Evolutionary conservation across 345 rosid genomes (phyloP).

Genomic region (Lumnitzera racemosa): DNA sequence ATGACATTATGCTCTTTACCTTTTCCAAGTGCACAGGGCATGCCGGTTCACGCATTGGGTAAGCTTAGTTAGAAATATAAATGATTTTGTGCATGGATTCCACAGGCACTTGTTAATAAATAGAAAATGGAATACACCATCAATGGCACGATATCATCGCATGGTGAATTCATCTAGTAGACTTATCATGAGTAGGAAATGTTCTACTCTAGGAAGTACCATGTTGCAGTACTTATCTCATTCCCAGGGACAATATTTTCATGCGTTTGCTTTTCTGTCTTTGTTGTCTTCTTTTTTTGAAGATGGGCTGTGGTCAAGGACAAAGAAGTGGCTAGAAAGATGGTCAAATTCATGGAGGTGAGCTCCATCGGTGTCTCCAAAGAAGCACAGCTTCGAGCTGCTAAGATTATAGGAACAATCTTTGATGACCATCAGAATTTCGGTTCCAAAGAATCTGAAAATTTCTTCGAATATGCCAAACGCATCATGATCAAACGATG

Average conservation of each 20-base stretch:
- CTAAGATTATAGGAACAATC: slow-evolving; percentile 49
- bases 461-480: slow-evolving; percentile 48
- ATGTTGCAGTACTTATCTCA: background rate
- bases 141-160: too few species aligned
- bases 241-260: too few species aligned
- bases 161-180: too few species aligned
- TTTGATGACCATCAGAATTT: slow-evolving; percentile 23
- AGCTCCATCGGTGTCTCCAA: slow-evolving; percentile 74
- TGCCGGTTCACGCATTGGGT: slow-evolving; percentile 96
- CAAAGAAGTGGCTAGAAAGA: slow-evolving; percentile 52
- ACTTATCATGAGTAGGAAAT: too few species aligned
- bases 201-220: too few species aligned
- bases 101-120: too few species aligned
- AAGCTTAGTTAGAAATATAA: slow-evolving; percentile 4
- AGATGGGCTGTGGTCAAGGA: slow-evolving; percentile 88
- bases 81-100: too few species aligned
- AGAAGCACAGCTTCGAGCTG: slow-evolving; percentile 80
- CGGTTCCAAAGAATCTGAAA: slow-evolving; percentile 18
- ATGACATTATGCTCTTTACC: slow-evolving; percentile 82
- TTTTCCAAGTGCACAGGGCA: slow-evolving; percentile 90
- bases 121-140: too few species aligned
- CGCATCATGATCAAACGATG: slow-evolving; percentile 52
- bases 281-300: slow-evolving; percentile 6
- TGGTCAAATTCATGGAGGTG: slow-evolving; percentile 48
- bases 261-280: background rate